phyloP scores from a whole-genome alignment of 805 yeast genomes.

The Metschnikowia matae region DNA sequence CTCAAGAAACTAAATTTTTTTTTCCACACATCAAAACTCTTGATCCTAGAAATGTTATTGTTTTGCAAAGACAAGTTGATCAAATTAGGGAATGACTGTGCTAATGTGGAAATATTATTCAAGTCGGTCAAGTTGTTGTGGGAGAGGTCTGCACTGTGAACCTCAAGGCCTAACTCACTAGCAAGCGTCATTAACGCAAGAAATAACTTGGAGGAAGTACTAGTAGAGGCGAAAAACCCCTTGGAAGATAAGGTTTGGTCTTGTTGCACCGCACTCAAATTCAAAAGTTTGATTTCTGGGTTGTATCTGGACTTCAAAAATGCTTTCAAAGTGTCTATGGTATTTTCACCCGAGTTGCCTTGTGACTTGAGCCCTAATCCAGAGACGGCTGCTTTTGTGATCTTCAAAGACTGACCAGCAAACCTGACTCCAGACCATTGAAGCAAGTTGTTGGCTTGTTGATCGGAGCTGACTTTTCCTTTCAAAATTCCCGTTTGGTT shows the following conservation, averaged over 20 bases:
- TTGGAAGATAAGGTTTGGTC: conserved; percentile 57
- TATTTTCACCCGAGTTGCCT: conserved; percentile 23
- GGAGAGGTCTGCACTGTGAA: conserved; percentile 69
- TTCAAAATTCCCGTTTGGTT: conserved; percentile 46
- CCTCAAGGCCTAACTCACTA: conserved; percentile 45
- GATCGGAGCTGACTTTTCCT: conserved; percentile 52
- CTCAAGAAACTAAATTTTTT: conserved; percentile 68
- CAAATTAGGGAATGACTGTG: conserved; percentile 70
- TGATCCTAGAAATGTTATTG: conserved; percentile 59
- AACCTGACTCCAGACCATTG: conserved; percentile 75
- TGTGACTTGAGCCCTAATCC: conserved; percentile 14
- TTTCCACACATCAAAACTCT: conserved; percentile 68
- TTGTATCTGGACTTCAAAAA: conserved; percentile 69
- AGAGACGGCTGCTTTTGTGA: conserved; percentile 34
- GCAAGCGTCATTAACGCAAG: conserved; percentile 87
- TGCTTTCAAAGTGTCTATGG: conserved; percentile 58
- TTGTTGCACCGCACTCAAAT: conserved; percentile 58
- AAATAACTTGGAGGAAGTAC: conserved; percentile 76
- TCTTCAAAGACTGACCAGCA: conserved; percentile 65
- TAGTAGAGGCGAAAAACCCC: conserved; percentile 61
- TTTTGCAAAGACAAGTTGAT: conserved; percentile 76
- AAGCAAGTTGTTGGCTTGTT: conserved; percentile 55
- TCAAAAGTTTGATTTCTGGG: conserved; percentile 58
- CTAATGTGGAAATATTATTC: conserved; percentile 53
- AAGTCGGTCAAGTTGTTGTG: conserved; percentile 59